Conservation (phyloP, 345 rosid species). For the Anacardium occidentale region DNA sequence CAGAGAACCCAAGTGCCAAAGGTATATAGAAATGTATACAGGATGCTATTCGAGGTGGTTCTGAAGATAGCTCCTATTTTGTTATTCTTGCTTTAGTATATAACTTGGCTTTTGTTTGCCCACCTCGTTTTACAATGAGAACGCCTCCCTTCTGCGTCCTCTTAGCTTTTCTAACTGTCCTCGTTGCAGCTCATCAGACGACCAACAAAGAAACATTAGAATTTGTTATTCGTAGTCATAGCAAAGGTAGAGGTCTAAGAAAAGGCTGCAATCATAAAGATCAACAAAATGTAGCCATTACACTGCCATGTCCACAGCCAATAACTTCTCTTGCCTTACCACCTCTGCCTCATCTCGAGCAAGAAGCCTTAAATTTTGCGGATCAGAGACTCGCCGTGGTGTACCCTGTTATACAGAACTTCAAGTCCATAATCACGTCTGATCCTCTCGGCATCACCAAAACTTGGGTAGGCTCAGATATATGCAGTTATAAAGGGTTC, state of each 20-base stretch:
- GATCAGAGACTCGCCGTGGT: conserved; percentile 68
- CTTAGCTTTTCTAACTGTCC: conserved; percentile 15
- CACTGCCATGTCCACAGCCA: conserved; percentile 23
- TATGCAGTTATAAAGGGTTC: conserved; percentile 80
- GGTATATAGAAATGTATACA: background rate
- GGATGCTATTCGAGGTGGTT: background rate
- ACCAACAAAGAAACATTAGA: conserved; percentile 7
- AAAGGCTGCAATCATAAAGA: conserved; percentile 23
- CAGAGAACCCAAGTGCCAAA: background rate
- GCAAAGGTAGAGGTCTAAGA: background rate
- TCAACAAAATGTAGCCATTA: conserved; percentile 13
- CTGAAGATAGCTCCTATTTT: background rate
- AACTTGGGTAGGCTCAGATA: conserved; percentile 72
- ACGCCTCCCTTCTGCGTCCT: conserved; percentile 4
- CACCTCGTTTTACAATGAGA: background rate
- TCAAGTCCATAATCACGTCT: conserved; percentile 63
- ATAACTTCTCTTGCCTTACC: conserved; percentile 14
- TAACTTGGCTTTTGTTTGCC: too few species aligned
- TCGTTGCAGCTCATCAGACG: background rate
- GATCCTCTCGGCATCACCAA: conserved; percentile 69
- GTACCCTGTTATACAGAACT: conserved; percentile 75
- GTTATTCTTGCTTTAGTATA: background rate
- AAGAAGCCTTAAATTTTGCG: conserved; percentile 36
- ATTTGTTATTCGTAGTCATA: background rate
- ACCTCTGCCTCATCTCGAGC: conserved; percentile 19